phyloP scores from a whole-genome alignment of 345 rosid species.

The Punica granatum region DNA sequence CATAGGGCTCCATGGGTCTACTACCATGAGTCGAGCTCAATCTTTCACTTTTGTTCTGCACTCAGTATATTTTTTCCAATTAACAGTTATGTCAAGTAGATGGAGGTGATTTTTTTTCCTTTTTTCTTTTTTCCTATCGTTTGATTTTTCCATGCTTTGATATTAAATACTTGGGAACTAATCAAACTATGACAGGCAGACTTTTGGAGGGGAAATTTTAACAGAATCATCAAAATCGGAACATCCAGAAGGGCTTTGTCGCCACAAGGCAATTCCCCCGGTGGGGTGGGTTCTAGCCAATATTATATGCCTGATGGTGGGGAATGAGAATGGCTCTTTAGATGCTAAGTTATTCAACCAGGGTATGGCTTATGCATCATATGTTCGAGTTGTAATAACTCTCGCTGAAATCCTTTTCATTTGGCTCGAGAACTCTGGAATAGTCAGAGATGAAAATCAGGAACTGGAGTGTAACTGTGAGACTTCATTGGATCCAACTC shows the following conservation, averaged over 20 bases:
- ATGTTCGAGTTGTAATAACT: slow-evolving; percentile 48
- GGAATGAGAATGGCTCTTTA: slow-evolving; percentile 54
- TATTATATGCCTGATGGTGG: slow-evolving; percentile 54
- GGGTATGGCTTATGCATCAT: slow-evolving; percentile 45
- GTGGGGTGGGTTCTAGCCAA: slow-evolving; percentile 91
- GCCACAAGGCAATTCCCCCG: slow-evolving; percentile 47
- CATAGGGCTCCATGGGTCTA: not conserved
- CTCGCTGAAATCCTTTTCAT: slow-evolving; percentile 64
- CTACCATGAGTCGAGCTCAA: not conserved
- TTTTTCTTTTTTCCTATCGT: not conserved
- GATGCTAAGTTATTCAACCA: slow-evolving; percentile 39
- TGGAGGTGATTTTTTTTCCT: not conserved
- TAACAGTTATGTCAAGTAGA: not conserved
- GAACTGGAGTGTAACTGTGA: slow-evolving; percentile 34
- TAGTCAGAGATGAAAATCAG: slow-evolving; percentile 31
- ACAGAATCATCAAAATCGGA: slow-evolving; percentile 44
- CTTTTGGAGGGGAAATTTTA: slow-evolving; percentile 43
- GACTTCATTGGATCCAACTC: slow-evolving; percentile 21
- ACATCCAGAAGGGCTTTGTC: slow-evolving; percentile 25
- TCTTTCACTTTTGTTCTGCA: not conserved
- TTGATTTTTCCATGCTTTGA: not conserved
- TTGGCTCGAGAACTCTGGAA: slow-evolving; percentile 41
- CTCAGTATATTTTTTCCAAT: not conserved
- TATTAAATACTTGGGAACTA: slow-evolving; percentile 49
- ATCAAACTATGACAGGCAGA: slow-evolving; percentile 94